Evolutionary conservation across 2,329 filamentous ascomycete genomes (phyloP).

Genomic region (Hymenoscyphus albidus): DNA sequence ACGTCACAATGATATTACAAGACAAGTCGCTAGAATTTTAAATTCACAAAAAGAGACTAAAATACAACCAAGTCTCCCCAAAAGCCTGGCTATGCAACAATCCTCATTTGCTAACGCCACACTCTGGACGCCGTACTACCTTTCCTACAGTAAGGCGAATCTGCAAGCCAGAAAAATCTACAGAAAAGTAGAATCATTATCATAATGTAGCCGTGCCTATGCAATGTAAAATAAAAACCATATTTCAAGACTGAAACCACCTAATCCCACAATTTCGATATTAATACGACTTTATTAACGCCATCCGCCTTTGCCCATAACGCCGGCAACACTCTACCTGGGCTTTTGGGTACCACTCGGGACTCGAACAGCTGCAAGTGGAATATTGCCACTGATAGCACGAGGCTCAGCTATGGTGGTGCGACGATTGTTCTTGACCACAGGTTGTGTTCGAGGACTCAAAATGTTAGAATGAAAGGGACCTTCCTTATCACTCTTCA

Average conservation of each 20-base stretch:
- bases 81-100: constrained; percentile 9
- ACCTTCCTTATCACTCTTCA: constrained; percentile 55
- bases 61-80: background rate
- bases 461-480: constrained; percentile 54
- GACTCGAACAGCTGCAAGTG: constrained; percentile 24
- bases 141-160: background rate
- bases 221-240: constrained; percentile 2
- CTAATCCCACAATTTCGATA: constrained; percentile 4
- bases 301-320: constrained; percentile 33
- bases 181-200: constrained; percentile 21
- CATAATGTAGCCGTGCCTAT: constrained; percentile 15
- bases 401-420: constrained; percentile 32
- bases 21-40: background rate
- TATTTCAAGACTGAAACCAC: background rate
- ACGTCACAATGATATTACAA: background rate
- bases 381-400: constrained; percentile 26
- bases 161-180: constrained; percentile 5
- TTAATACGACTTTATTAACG: constrained; percentile 6
- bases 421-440: constrained; percentile 47
- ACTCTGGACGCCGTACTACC: constrained; percentile 12
- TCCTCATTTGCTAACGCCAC: constrained; percentile 12
- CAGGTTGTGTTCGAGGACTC: constrained; percentile 56
- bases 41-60: background rate
- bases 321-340: constrained; percentile 30
- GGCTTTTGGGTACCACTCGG: constrained; percentile 25